These are phyloP conservation scores for Boletus rubescentipes DNA, from an alignment of 768 basidiomycete species.

Conservation along the genomic window DNA sequence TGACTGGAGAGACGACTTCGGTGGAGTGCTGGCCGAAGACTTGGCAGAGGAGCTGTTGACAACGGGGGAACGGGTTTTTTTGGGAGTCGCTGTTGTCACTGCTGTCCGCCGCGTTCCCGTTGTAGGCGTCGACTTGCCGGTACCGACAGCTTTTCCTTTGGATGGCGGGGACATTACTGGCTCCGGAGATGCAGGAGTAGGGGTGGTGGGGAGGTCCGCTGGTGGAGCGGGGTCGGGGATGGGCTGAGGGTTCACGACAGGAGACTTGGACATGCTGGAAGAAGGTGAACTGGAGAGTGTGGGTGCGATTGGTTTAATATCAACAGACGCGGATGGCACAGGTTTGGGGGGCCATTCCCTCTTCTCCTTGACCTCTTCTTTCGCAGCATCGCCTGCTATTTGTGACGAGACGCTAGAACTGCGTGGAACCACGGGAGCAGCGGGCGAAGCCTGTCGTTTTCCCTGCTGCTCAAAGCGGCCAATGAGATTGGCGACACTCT, in stretches of 20 bases:
- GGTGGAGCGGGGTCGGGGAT: slow-evolving; percentile 24
- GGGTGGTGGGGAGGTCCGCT: slow-evolving; percentile 18
- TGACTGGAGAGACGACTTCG: slow-evolving; percentile 32
- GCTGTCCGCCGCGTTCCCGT: slow-evolving; percentile 18
- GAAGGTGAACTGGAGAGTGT: slow-evolving; percentile 37
- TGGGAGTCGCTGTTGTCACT: slow-evolving; percentile 21
- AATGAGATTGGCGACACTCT: slow-evolving; percentile 87
- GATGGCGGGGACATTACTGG: slow-evolving; percentile 22
- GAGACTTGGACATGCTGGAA: slow-evolving; percentile 15
- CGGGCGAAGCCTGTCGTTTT: slow-evolving; percentile 55
- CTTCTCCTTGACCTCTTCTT: slow-evolving; percentile 67
- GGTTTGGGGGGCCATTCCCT: slow-evolving; percentile 76
- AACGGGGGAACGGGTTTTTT: slow-evolving; percentile 30
- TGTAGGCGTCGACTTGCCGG: slow-evolving; percentile 24
- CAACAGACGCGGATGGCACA: slow-evolving; percentile 26
- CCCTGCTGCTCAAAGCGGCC: slow-evolving; percentile 84
- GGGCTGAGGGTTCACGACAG: slow-evolving; percentile 32
- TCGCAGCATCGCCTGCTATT: slow-evolving; percentile 58
- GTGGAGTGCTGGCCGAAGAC: slow-evolving; percentile 25
- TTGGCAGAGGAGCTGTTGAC: slow-evolving; percentile 20
- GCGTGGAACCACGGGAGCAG: slow-evolving; percentile 43
- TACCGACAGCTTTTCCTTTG: slow-evolving; percentile 13
- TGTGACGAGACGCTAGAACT: slow-evolving; percentile 70
- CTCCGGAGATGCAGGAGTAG: slow-evolving; percentile 22
- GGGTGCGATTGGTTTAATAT: slow-evolving; percentile 35